These are phyloP conservation scores for Eimeria mitis DNA, from an alignment of 169 alveolate genomes.

Conservation along the genomic window DNA sequence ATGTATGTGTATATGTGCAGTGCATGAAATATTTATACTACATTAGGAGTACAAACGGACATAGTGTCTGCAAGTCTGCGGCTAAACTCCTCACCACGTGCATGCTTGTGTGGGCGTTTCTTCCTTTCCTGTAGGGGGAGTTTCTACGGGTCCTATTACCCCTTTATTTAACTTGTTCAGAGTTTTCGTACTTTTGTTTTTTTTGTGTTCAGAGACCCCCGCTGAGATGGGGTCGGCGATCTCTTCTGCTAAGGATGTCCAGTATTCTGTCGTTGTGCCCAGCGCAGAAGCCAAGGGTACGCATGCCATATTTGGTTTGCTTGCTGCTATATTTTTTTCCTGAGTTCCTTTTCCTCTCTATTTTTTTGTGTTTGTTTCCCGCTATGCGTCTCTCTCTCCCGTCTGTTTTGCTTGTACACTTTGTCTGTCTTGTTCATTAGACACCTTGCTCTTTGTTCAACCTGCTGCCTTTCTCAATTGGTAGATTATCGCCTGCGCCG, in stretches of 20 bases:
- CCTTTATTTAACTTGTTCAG: neutral
- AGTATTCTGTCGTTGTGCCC: slow-evolving; percentile 57
- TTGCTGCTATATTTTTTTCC: too few relatives aligned
- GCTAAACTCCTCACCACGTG: neutral
- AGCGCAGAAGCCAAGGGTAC: slow-evolving; percentile 37
- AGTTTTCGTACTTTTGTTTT: neutral
- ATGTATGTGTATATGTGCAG: neutral
- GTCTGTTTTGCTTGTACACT: neutral
- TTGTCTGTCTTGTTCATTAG: neutral
- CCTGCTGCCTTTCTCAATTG: neutral
- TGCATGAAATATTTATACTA: neutral
- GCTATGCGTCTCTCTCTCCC: too few relatives aligned
- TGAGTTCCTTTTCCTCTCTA: neutral
- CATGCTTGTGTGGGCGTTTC: neutral
- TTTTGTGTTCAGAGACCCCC: neutral
- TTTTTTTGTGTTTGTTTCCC: neutral
- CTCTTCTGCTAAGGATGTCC: slow-evolving; percentile 29
- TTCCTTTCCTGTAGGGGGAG: neutral
- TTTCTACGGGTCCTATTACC: too few relatives aligned
- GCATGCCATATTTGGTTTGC: too few relatives aligned
- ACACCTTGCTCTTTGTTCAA: neutral
- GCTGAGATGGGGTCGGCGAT: slow-evolving; percentile 30
- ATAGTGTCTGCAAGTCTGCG: neutral
- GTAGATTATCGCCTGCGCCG: neutral
- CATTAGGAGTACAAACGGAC: neutral